phyloP scores from a whole-genome alignment of 2,329 filamentous ascomycete genomes.

The Didymella pinodella region DNA sequence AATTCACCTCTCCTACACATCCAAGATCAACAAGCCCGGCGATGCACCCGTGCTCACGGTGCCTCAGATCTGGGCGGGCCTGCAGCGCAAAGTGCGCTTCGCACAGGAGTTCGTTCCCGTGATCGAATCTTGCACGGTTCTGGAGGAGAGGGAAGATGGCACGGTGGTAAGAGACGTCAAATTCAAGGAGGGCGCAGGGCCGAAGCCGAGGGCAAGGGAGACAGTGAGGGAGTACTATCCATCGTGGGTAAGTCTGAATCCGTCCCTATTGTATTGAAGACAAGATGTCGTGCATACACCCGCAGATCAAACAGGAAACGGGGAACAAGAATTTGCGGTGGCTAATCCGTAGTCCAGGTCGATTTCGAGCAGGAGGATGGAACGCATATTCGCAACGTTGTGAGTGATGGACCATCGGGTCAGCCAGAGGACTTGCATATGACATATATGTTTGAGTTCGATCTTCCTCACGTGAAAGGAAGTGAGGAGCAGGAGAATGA shows the following conservation, averaged over 20 bases:
- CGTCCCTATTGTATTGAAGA: too few species aligned
- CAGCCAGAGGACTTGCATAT: conserved; percentile 50
- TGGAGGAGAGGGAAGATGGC: conserved; percentile 49
- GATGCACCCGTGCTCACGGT: conserved; percentile 50
- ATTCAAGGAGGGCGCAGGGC: conserved; percentile 50
- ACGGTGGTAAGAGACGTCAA: conserved; percentile 49
- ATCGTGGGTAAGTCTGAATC: conserved; percentile 47
- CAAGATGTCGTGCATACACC: too few species aligned
- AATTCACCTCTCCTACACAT: conserved; percentile 55
- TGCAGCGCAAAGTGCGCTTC: conserved; percentile 57
- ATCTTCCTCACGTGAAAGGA: conserved; percentile 46
- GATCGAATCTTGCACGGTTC: conserved; percentile 53
- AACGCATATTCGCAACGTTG: conserved; percentile 55
- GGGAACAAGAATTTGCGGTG: too few species aligned
- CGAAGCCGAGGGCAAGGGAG: conserved; percentile 47
- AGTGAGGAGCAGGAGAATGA: conserved; percentile 46
- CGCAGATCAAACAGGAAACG: too few species aligned
- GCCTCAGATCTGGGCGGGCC: conserved; percentile 51
- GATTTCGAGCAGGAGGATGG: conserved; percentile 57
- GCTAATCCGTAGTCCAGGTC: conserved; percentile 34
- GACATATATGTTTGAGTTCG: conserved; percentile 59
- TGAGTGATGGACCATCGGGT: conserved; percentile 51
- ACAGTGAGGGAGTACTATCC: conserved; percentile 50
- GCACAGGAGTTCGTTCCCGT: conserved; percentile 56
- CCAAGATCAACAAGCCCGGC: conserved; percentile 54